These are phyloP conservation scores for Vaccinium myrtillus DNA, from an alignment of 148 eudicot species.

Conservation along the genomic window DNA sequence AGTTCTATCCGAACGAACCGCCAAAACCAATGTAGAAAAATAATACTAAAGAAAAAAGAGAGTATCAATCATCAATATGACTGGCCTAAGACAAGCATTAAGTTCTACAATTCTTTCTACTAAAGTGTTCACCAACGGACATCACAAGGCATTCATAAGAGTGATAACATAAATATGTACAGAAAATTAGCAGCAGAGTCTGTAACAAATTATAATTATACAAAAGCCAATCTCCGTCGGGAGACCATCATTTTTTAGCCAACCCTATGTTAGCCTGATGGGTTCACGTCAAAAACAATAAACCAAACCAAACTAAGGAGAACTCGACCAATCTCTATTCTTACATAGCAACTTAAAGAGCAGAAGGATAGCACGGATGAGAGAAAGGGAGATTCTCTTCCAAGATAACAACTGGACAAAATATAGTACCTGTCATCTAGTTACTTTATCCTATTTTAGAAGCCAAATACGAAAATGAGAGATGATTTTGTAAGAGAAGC, in stretches of 20 bases:
- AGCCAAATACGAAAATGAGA: not conserved
- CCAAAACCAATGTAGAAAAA: slow-evolving; percentile 5
- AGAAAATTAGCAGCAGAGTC: not conserved
- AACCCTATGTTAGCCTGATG: not conserved
- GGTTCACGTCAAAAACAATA: not conserved
- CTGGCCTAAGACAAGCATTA: not conserved
- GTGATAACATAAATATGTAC: not conserved
- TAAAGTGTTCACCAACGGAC: not conserved
- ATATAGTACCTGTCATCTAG: not conserved
- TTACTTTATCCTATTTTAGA: not conserved
- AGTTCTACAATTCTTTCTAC: not conserved
- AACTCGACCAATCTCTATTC: not conserved
- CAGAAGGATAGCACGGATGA: not conserved
- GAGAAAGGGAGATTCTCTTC: not conserved
- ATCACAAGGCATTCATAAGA: not conserved
- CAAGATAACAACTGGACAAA: not conserved
- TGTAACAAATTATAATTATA: not conserved
- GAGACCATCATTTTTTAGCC: not conserved
- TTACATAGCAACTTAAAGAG: not conserved
- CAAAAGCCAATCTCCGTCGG: not conserved
- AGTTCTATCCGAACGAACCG: not conserved
- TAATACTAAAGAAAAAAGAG: not conserved
- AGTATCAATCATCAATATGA: not conserved
- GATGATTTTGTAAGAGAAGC: not conserved
- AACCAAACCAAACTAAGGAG: not conserved